phyloP scores from a whole-genome alignment of 257 asterid genomes.

The Solanum chiquidenum region DNA sequence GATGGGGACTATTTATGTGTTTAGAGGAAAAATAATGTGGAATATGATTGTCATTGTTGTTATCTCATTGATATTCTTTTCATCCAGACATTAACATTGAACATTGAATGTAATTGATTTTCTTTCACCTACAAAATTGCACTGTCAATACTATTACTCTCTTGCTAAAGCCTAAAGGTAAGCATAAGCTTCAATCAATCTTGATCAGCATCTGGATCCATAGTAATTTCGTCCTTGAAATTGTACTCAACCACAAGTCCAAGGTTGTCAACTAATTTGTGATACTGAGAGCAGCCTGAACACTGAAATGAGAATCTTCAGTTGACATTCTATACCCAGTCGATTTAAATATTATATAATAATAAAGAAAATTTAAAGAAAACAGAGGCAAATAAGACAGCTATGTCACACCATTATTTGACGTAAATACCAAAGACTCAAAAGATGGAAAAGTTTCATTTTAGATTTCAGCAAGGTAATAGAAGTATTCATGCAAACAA shows the following conservation, averaged over 20 bases:
- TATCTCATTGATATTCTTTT: constrained; percentile 16
- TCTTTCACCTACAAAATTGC: neutral
- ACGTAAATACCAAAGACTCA: neutral
- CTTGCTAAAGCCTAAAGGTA: neutral
- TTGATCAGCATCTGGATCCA: constrained; percentile 32
- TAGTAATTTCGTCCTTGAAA: constrained; percentile 45
- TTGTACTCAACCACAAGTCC: constrained; percentile 79
- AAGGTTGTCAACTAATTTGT: constrained; percentile 90
- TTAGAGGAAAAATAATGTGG: constrained; percentile 26
- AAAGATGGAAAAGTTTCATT: neutral
- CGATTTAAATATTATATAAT: neutral
- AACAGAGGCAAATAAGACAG: neutral
- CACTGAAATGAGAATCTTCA: constrained; percentile 40
- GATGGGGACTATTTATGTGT: constrained; percentile 23
- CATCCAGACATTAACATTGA: neutral
- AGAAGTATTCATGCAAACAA: neutral
- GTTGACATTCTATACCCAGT: neutral
- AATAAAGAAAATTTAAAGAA: neutral
- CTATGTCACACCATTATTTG: neutral
- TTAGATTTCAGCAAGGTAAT: neutral
- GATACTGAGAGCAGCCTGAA: constrained; percentile 79
- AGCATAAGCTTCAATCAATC: constrained; percentile 13
- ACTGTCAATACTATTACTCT: neutral
- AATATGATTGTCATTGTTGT: neutral
- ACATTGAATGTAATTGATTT: neutral